Percentiles rank a stretch among this genome's conserved stretches.
Evolutionary conservation across 2,329 filamentous ascomycete species (phyloP).

Genomic region (Trichoderma aggressivum): DNA sequence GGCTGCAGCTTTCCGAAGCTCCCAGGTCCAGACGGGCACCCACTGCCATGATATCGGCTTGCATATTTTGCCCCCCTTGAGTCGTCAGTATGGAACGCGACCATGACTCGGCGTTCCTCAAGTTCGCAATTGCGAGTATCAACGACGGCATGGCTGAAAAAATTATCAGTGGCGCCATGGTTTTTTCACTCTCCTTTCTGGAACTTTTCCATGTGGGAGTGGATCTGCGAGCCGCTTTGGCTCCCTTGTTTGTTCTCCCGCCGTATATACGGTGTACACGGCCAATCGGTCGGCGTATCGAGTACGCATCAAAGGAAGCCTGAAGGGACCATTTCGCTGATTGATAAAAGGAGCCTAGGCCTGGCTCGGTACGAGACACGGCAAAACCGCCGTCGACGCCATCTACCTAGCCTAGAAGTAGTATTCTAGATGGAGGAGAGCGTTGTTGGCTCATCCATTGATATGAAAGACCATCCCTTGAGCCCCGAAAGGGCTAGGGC

Average conservation of each 20-base stretch:
- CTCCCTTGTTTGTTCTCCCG: background rate
- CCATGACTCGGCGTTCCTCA: background rate
- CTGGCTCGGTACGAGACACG: background rate
- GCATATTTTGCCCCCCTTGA: background rate
- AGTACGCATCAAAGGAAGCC: background rate
- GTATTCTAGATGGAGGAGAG: background rate
- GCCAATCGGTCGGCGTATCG: background rate
- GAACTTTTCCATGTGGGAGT: background rate
- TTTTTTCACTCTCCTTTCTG: conserved; percentile 1
- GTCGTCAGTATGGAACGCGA: background rate
- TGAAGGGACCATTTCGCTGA: background rate
- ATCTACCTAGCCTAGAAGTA: background rate
- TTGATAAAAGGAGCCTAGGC: background rate
- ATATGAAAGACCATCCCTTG: background rate
- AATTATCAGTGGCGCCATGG: background rate
- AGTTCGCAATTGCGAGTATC: background rate
- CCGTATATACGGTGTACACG: background rate
- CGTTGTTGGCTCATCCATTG: background rate
- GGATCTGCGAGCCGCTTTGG: background rate
- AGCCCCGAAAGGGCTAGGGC: background rate
- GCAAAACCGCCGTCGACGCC: background rate
- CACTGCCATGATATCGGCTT: background rate
- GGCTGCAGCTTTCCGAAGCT: conserved; percentile 1
- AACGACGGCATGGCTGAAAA: background rate
- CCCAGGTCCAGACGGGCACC: background rate